phyloP scores from a whole-genome alignment of 2,329 filamentous ascomycete species.

The Cryphonectria naterciae region DNA sequence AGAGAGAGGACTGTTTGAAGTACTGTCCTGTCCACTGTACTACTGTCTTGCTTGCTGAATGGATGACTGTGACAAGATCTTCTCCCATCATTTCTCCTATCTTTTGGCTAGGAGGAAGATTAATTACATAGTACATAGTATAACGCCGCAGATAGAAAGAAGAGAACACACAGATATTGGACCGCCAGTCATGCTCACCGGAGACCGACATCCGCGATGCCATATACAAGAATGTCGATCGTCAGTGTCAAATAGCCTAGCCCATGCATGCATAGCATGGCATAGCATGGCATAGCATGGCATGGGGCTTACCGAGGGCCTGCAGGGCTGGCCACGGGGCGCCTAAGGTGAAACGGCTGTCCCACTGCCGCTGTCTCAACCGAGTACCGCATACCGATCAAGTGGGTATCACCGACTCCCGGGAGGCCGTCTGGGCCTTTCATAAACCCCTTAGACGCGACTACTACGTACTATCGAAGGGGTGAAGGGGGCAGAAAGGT shows the following conservation, averaged over 20 bases:
- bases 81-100: not conserved
- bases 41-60: not conserved
- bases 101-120: not conserved
- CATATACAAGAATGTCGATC: constrained; percentile 15
- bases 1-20: not conserved
- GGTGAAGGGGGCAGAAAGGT: not conserved
- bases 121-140: not conserved
- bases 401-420: constrained; percentile 26
- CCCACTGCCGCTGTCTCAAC: constrained; percentile 16
- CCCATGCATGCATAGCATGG: not conserved
- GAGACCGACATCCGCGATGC: constrained; percentile 12
- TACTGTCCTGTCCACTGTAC: not conserved
- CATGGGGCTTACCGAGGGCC: not conserved
- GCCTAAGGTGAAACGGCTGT: constrained; percentile 25
- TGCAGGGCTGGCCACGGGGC: not conserved
- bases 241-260: not conserved
- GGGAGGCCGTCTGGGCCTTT: constrained; percentile 12
- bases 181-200: not conserved
- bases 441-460: not conserved
- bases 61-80: not conserved
- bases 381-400: constrained; percentile 25
- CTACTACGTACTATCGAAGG: not conserved
- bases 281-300: not conserved
- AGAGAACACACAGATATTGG: not conserved
- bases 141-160: not conserved